phyloP scores from a whole-genome alignment of 139 green algal species.

The Mesotaenium endlicherianum region DNA sequence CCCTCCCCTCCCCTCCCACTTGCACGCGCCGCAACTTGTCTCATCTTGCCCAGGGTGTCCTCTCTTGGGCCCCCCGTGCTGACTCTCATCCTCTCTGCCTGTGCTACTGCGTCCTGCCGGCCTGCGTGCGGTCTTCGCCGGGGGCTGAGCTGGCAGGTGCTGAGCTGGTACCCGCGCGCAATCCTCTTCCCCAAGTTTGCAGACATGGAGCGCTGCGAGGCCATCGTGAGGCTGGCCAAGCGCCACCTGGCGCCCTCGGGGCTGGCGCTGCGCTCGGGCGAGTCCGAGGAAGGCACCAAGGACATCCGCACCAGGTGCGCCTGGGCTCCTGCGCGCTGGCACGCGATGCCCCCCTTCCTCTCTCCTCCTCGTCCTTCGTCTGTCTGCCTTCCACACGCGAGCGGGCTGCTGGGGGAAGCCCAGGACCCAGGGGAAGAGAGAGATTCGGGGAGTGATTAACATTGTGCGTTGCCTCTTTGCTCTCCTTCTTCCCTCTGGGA shows the following conservation, averaged over 20 bases:
- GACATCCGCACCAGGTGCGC: constrained; percentile 45
- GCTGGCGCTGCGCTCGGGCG: constrained; percentile 37
- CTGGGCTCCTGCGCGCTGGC: not conserved
- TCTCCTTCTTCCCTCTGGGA: no score
- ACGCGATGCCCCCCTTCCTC: no score
- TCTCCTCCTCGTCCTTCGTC: no score
- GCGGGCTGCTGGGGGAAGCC: not conserved
- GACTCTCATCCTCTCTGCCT: no score
- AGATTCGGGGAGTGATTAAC: not conserved
- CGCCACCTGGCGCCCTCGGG: constrained; percentile 26
- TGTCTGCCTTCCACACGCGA: not conserved
- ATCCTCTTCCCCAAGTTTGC: constrained; percentile 36
- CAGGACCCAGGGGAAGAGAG: not conserved
- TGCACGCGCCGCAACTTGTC: no score
- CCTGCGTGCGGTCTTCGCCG: no score
- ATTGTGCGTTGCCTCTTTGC: no score
- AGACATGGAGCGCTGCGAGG: constrained; percentile 9
- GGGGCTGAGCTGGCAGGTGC: constrained; percentile 34
- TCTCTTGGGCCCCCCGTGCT: no score
- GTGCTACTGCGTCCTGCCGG: no score
- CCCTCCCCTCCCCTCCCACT: no score
- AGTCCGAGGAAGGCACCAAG: constrained; percentile 11
- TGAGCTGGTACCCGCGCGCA: constrained; percentile 42
- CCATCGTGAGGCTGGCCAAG: constrained; percentile 25
- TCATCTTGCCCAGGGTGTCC: no score